Base-by-base conservation (phyloP, 1,139 yeast genomes). In the Yamadazyma dendronema region DNA sequence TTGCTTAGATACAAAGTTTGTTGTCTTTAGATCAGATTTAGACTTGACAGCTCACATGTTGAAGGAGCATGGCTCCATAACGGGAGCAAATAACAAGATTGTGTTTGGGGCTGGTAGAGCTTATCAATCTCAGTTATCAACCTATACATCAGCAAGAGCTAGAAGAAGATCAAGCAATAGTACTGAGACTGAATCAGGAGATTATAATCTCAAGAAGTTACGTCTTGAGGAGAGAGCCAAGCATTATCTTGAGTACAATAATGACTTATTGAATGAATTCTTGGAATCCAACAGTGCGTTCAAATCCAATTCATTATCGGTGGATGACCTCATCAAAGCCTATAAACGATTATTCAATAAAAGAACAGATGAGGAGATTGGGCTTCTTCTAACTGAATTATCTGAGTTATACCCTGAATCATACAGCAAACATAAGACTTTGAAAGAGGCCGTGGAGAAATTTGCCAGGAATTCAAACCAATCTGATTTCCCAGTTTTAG, bases 1-100 rank as follows among this genome's bases (percentile, higher is more conserved):
- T n/a, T 92, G 99, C 62, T 63, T 90, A 35, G 97, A 90, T 40
- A 80, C 85, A 56, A 84, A 87, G 57, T 90, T 92, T 62, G 94
- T 94, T 25, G 98, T 92, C 1, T 92, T 92, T 55, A 75, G 83
- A 22, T 92, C 89, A 47, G 95, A 87, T 41, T 65, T 89, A 44
- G 97, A 89, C 51, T 67, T 92, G 36, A 83, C 87, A 35, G 94
- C 95, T 2, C 98, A 92, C 59, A 83, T 88, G 82, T 65, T 88
- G 36, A 79, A 80, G 47, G 92, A 84, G 46, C 98, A 92, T 59
- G 84, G 90, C 4, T 77, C 78, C 3, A 48, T 48, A 48, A 73
- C 78, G n/a, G 73, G 74, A 2, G 72, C 70, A 35, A 67, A 65
- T 28, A 66, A 62, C 23, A 52, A 68, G 32, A 51, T 70, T 17